phyloP scores from a whole-genome alignment of 192 early-diverging fungal genomes.

The Coemansia umbellata region DNA sequence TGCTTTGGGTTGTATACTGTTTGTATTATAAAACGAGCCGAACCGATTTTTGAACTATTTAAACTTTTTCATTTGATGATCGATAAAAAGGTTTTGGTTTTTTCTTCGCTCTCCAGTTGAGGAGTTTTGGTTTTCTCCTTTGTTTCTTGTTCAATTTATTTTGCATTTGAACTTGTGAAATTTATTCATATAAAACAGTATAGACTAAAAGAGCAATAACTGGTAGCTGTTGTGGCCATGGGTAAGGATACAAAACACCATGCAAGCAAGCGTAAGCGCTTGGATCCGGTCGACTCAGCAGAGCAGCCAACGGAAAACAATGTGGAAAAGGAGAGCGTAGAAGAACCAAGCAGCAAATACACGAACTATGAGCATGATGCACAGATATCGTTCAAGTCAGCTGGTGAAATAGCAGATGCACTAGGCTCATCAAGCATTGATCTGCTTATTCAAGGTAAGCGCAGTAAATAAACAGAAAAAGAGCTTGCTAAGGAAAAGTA shows the following conservation, averaged over 20 bases:
- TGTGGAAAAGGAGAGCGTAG: neutral
- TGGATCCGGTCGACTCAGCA: neutral
- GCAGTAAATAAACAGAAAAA: neutral
- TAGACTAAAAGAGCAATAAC: too few relatives aligned
- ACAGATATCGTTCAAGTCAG: slow-evolving; percentile 26
- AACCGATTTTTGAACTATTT: too few relatives aligned
- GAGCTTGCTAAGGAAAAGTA: neutral
- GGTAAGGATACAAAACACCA: slow-evolving; percentile 1
- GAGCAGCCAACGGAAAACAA: neutral
- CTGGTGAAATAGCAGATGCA: slow-evolving; percentile 31
- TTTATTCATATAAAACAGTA: too few relatives aligned
- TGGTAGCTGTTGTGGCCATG: too few relatives aligned
- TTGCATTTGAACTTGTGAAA: too few relatives aligned
- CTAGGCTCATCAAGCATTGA: slow-evolving; percentile 29
- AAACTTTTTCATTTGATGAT: neutral
- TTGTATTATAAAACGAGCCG: too few relatives aligned
- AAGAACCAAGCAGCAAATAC: neutral
- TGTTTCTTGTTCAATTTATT: too few relatives aligned
- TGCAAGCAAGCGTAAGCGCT: slow-evolving; percentile 11
- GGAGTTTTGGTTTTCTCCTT: too few relatives aligned
- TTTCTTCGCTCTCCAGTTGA: neutral
- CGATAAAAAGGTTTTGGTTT: too few relatives aligned
- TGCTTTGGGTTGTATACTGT: too few relatives aligned
- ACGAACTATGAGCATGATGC: slow-evolving; percentile 15
- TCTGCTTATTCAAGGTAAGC: slow-evolving; percentile 48